These are phyloP conservation scores for Pyrenochaeta sp. DNA, from an alignment of 2,329 filamentous ascomycete species.

Conservation along the genomic window DNA sequence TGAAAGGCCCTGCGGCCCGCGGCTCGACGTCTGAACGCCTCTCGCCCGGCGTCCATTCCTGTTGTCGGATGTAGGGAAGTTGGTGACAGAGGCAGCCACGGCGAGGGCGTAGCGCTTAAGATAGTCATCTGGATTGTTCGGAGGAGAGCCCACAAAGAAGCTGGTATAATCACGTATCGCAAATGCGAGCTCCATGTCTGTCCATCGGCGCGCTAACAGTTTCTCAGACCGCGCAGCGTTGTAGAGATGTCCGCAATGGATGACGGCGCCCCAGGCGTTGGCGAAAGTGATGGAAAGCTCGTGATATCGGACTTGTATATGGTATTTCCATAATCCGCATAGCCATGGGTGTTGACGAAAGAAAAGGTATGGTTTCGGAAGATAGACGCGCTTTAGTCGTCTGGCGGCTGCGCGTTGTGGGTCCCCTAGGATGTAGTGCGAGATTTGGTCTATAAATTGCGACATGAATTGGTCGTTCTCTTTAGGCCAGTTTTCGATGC, in stretches of 20 bases:
- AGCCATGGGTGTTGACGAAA: constrained; percentile 23
- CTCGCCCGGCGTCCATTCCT: constrained; percentile 10
- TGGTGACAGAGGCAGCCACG: constrained; percentile 42
- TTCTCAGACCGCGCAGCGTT: constrained; percentile 47
- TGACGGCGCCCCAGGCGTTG: constrained; percentile 52
- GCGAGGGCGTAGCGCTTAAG: constrained; percentile 50
- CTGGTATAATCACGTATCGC: constrained; percentile 35
- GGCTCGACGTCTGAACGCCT: constrained; percentile 26
- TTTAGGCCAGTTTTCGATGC: constrained; percentile 21
- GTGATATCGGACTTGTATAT: constrained; percentile 41
- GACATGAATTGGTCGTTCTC: constrained; percentile 19
- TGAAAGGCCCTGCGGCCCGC: constrained; percentile 41
- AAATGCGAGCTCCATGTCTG: constrained; percentile 51
- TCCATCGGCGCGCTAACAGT: constrained; percentile 41
- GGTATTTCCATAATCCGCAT: constrained; percentile 50
- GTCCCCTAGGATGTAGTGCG: constrained; percentile 13
- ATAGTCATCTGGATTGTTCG: constrained; percentile 42
- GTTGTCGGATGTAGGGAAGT: constrained; percentile 39
- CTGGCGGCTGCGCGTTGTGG: constrained; percentile 2
- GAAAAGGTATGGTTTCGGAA: constrained; percentile 11
- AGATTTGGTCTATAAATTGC: constrained; percentile 10
- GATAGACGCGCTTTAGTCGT: constrained; percentile 3
- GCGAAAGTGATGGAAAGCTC: constrained; percentile 43
- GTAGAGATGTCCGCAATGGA: constrained; percentile 52
- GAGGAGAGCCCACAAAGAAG: constrained; percentile 50